phyloP scores from a whole-genome alignment of 768 basidiomycete species.

The Fibroporia radiculosa region DNA sequence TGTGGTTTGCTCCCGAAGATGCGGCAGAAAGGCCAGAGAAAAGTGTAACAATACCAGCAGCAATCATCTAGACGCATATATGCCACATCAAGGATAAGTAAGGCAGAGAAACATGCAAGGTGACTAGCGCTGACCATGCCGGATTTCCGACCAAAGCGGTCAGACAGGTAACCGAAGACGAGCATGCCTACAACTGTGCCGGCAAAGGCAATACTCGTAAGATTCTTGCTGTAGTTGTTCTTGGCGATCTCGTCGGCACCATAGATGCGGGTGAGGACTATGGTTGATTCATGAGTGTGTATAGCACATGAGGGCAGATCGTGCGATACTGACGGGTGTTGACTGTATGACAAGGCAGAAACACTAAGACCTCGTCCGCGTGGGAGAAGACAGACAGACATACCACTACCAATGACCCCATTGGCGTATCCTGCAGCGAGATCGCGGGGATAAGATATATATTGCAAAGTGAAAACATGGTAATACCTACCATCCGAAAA shows the following conservation, averaged over 20 bases:
- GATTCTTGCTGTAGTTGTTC: slow-evolving; percentile 52
- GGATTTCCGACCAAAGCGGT: slow-evolving; percentile 82
- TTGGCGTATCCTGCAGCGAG: slow-evolving; percentile 77
- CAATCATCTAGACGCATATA: slow-evolving; percentile 49
- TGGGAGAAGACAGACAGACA: slow-evolving; percentile 19
- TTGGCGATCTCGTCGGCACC: slow-evolving; percentile 40
- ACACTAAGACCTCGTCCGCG: too few relatives aligned
- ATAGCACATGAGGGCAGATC: too few relatives aligned
- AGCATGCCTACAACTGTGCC: slow-evolving; percentile 88
- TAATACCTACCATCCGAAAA: slow-evolving; percentile 67
- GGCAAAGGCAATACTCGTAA: slow-evolving; percentile 72
- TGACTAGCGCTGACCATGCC: slow-evolving; percentile 61
- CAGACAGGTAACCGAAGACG: slow-evolving; percentile 73
- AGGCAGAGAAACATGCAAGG: not conserved
- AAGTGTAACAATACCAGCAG: slow-evolving; percentile 75
- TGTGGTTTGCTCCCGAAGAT: slow-evolving; percentile 70
- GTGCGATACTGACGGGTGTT: slow-evolving; percentile 48
- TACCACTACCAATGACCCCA: slow-evolving; percentile 70
- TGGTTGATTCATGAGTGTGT: too few relatives aligned
- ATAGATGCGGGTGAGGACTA: slow-evolving; percentile 46
- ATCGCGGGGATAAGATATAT: slow-evolving; percentile 1
- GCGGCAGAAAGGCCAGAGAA: slow-evolving; percentile 82
- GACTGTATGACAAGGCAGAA: slow-evolving; percentile 46
- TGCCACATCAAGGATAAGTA: not conserved
- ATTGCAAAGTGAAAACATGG: not conserved